Base-by-base conservation (phyloP, 495 filamentous ascomycete genomes). In the Talaromyces proteolyticus region DNA sequence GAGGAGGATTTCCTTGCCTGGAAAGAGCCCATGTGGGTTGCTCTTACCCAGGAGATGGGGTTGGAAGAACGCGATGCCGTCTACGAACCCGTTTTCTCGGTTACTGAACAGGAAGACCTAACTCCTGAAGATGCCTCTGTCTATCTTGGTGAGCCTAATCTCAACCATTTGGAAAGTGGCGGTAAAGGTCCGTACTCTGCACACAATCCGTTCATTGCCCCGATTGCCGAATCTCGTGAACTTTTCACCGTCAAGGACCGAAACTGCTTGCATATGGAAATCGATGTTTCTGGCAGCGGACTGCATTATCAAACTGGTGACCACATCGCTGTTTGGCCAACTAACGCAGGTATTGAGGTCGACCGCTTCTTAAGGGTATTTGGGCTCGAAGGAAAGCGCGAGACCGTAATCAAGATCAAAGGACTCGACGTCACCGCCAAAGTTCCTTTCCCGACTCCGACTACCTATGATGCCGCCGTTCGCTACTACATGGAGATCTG, bases 21-120 rank as follows among this genome's bases (percentile, higher is more conserved):
- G 93, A 99, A 99, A 68, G 93, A 99, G 59, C 91, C 91, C 44
- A 99, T 99, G 94, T 99, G 93, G 93, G 69, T 74, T 52, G 90
- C 86, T 49, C 72, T 97, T 37, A 73, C 84, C 6, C 80, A 88
- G 45, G 78, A 85, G 55, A 86, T 99, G 86, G 78, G 80, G 46
- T 75, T 99, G 40, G 87, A 96, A 67, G 93, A 99, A 68, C 90
- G 93, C 43, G 93, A 99, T 66, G 87, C 93, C 44, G 83, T 91
- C 55, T 99, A 99, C 64, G 93, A 99, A 63, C 88, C 93, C 29
- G 83, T 94, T 45, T 97, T 95, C 60, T 79, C 76, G 52, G 85
- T 97, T 53, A 79, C 74, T 12, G 90, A 96, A 58, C 81, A 87
- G 60, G 81, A 88, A 0, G 80, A 81, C 20, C 69, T 91, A 56